These are phyloP conservation scores for Jatropha curcas DNA, from an alignment of 345 rosid genomes.

Conservation along the genomic window DNA sequence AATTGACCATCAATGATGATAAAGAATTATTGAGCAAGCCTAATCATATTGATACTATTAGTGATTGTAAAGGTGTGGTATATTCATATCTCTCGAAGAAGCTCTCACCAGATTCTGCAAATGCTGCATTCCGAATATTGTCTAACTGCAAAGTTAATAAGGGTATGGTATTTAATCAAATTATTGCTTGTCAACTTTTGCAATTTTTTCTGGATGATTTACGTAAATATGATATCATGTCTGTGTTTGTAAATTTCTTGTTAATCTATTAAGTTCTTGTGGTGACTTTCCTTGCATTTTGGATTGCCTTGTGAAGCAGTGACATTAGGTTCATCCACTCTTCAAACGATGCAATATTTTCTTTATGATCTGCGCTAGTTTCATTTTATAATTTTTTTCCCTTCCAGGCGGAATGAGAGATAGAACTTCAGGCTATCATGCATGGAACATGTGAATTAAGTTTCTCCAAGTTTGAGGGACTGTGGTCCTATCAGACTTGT, in stretches of 20 bases:
- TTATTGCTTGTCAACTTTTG: conserved; percentile 1
- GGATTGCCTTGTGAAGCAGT: neutral
- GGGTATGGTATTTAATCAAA: conserved; percentile 42
- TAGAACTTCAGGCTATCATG: neutral
- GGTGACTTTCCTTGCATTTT: neutral
- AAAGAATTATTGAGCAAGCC: conserved; percentile 46
- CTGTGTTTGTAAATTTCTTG: neutral
- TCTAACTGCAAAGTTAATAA: conserved; percentile 93
- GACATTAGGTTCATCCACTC: neutral
- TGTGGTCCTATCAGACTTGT: neutral
- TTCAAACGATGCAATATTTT: neutral
- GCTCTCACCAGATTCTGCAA: conserved; percentile 63
- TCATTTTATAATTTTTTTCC: neutral
- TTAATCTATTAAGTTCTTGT: neutral
- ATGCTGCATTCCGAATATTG: conserved; percentile 69
- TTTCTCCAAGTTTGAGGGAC: neutral
- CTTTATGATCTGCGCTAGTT: neutral
- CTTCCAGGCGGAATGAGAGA: neutral
- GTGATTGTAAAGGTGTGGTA: conserved; percentile 85
- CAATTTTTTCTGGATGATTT: neutral
- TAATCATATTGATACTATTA: conserved; percentile 50
- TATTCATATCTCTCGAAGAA: conserved; percentile 75
- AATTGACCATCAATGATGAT: conserved; percentile 43
- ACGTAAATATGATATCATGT: neutral
- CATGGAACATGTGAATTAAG: neutral